These are phyloP conservation scores for Cardamine resedifolia DNA, from an alignment of 345 rosid species.

Conservation along the genomic window DNA sequence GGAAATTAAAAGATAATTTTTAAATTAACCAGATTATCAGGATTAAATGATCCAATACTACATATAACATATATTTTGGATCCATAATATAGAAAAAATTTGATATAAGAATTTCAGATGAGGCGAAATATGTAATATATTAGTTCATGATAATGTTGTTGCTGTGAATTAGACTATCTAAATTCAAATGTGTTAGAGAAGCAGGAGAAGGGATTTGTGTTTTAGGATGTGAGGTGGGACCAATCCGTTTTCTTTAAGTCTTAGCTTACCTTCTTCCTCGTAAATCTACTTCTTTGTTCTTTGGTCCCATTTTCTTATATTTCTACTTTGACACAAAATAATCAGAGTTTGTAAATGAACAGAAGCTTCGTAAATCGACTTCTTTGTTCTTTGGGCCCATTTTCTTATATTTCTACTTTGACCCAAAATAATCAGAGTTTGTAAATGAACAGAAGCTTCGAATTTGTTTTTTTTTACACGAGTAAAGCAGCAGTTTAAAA, in stretches of 20 bases:
- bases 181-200: neutral
- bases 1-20: neutral
- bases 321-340: conserved; percentile 12
- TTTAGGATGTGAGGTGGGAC: conserved; percentile 28
- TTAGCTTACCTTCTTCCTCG: conserved; percentile 33
- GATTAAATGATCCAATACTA: neutral
- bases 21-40: neutral
- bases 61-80: neutral
- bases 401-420: conserved; percentile 10
- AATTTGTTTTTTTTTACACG: conserved; percentile 1
- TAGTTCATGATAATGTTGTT: neutral
- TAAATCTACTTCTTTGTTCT: conserved; percentile 30
- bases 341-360: conserved; percentile 11
- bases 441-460: conserved; percentile 26
- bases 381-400: conserved; percentile 35
- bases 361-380: conserved; percentile 34
- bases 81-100: neutral
- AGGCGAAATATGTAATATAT: neutral
- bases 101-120: neutral
- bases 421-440: conserved; percentile 15
- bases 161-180: neutral
- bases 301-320: conserved; percentile 30
- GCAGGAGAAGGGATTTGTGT: neutral
- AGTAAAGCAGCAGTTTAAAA: neutral
- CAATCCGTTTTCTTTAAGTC: conserved; percentile 8